A percentile compares a stretch with the other conserved stretches of the same genome.
phyloP scores from a whole-genome alignment of 179 eudicot genomes.

The Carnegiea gigantea region DNA sequence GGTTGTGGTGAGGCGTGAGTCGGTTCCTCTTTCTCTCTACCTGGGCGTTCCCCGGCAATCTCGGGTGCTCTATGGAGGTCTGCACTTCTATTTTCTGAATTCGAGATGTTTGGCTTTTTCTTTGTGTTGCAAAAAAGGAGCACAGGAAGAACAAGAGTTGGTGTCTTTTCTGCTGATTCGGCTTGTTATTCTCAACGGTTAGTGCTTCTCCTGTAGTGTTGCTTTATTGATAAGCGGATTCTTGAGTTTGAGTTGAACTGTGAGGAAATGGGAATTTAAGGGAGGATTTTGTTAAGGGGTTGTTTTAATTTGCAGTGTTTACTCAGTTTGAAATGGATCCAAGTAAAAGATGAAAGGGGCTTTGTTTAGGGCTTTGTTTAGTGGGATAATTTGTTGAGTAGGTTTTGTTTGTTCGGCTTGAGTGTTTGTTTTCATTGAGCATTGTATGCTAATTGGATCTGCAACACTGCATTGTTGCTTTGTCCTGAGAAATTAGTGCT shows the following conservation, averaged over 20 bases:
- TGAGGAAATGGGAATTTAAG: background rate
- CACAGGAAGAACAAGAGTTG: background rate
- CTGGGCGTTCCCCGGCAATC: background rate
- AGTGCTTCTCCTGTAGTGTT: background rate
- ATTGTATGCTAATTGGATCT: conserved; percentile 17
- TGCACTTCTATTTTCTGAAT: background rate
- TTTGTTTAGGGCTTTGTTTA: background rate
- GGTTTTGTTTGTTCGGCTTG: background rate
- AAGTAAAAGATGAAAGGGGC: background rate
- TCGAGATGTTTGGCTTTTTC: background rate
- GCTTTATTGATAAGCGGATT: background rate
- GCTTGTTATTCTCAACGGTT: background rate
- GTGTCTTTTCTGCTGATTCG: background rate
- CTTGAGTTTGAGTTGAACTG: background rate
- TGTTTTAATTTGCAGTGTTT: background rate
- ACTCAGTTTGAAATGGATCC: background rate
- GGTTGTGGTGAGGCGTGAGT: too few species aligned
- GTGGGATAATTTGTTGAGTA: background rate
- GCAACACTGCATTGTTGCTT: conserved; percentile 7
- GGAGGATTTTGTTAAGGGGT: too few species aligned
- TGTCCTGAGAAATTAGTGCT: background rate
- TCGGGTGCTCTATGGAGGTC: background rate
- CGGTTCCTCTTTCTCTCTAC: background rate
- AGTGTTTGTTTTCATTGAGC: background rate
- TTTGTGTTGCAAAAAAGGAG: too few species aligned